A percentile compares a stretch with the other conserved stretches of the same genome.
phyloP scores from a whole-genome alignment of 2,329 filamentous ascomycete species.

The Ophiostoma novo-ulmi region DNA sequence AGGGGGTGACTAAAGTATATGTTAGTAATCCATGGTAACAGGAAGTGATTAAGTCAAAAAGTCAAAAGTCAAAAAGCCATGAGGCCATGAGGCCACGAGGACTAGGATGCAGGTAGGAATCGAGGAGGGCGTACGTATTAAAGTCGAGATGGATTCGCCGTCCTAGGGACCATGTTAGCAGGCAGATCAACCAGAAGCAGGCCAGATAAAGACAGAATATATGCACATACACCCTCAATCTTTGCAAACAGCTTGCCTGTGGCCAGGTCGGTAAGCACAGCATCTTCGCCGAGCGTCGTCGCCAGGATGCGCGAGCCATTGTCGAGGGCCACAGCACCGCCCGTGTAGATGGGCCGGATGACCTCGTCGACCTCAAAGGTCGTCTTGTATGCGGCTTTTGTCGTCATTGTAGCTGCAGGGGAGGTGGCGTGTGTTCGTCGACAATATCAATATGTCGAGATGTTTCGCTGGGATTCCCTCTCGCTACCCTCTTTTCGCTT shows the following conservation, averaged over 20 bases:
- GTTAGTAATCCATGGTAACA: not conserved
- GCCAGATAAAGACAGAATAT: not conserved
- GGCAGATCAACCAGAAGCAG: not conserved
- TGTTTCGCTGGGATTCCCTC: not conserved
- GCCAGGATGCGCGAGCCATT: conserved; percentile 76
- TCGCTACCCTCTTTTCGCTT: not conserved
- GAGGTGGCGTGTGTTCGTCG: not conserved
- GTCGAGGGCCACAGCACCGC: conserved; percentile 80
- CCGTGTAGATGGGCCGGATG: conserved; percentile 90
- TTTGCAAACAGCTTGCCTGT: conserved; percentile 77
- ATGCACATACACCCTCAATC: conserved; percentile 69
- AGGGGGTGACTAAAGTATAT: conserved; percentile 65
- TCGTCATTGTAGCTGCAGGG: conserved; percentile 46
- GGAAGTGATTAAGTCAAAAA: no score
- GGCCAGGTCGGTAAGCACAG: conserved; percentile 74
- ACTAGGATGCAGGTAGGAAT: not conserved
- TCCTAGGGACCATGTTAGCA: conserved; percentile 50
- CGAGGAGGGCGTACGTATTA: conserved; percentile 38
- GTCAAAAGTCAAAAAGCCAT: no score
- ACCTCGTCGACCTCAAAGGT: conserved; percentile 81
- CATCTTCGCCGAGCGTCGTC: conserved; percentile 88
- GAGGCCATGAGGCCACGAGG: conserved; percentile 1
- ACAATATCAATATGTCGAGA: not conserved
- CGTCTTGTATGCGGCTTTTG: conserved; percentile 65
- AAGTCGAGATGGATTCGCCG: conserved; percentile 71